Evolutionary conservation across 306 rosid species (phyloP).

Genomic region (Quercus dentata): DNA sequence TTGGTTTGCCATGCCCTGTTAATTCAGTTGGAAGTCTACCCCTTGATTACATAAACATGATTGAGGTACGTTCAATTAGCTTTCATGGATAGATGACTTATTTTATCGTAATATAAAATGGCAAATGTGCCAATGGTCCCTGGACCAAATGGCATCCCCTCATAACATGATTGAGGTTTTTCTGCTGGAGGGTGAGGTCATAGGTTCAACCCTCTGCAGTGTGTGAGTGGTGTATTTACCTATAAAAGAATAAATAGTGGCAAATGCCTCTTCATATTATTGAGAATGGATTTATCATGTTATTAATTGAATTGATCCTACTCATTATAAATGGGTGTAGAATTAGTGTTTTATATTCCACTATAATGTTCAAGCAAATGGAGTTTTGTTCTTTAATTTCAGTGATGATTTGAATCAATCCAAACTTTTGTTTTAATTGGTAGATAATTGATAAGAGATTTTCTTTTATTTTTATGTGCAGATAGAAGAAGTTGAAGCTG

Average conservation of each 20-base stretch:
- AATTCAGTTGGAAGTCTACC: slow-evolving; percentile 92
- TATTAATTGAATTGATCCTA: slow-evolving; percentile 9
- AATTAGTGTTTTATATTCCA: neutral
- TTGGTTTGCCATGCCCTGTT: slow-evolving; percentile 81
- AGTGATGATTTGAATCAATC: slow-evolving; percentile 1
- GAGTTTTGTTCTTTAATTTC: neutral
- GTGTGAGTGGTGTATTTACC: no score
- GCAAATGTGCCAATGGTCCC: neutral
- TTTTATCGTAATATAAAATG: neutral
- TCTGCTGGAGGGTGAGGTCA: no score
- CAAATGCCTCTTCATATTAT: neutral
- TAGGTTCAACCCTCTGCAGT: no score
- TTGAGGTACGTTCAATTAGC: slow-evolving; percentile 46
- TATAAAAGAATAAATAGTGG: no score
- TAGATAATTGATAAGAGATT: slow-evolving; percentile 13
- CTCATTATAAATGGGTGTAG: slow-evolving; percentile 5
- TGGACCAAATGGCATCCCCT: no score
- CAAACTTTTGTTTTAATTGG: neutral
- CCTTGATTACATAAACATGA: slow-evolving; percentile 59
- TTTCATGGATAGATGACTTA: slow-evolving; percentile 14
- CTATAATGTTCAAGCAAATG: neutral
- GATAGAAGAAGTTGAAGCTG: slow-evolving; percentile 88
- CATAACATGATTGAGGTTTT: no score
- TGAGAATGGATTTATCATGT: slow-evolving; percentile 1
- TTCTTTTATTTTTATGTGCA: slow-evolving; percentile 26